These are phyloP conservation scores for Syncephalastrum sp. DNA, from an alignment of 371 early-diverging fungal species.

Conservation along the genomic window DNA sequence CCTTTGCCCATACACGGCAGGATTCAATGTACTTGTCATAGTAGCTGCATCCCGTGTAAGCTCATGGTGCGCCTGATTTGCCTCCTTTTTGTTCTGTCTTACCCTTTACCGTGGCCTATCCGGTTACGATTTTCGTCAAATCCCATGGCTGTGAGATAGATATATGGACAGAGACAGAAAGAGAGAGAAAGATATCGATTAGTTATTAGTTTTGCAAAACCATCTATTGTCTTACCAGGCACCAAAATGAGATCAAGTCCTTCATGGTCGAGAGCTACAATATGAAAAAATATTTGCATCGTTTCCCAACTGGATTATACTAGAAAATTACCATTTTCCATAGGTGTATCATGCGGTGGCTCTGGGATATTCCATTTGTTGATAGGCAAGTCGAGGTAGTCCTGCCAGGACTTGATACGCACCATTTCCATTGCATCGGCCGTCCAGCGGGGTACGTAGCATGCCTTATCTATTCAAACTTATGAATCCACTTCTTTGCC, in stretches of 20 bases:
- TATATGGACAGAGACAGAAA: neutral
- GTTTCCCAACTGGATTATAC: no score
- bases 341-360: conserved; percentile 47
- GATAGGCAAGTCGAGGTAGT: conserved; percentile 56
- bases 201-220: neutral
- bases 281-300: neutral
- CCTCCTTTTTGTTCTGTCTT: conserved; percentile 5
- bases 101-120: conserved; percentile 77
- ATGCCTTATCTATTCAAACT: conserved; percentile 46
- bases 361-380: conserved; percentile 74
- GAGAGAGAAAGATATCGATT: neutral
- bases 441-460: conserved; percentile 68
- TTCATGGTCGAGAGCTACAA: conserved; percentile 47
- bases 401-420: conserved; percentile 55
- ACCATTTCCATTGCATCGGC: conserved; percentile 73
- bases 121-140: conserved; percentile 65
- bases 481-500: conserved; percentile 3
- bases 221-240: conserved; percentile 46
- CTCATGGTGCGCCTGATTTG: neutral
- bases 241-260: conserved; percentile 67
- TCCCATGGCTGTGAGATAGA: conserved; percentile 44
- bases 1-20: conserved; percentile 30
- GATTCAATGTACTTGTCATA: conserved; percentile 42
- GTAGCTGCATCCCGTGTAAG: conserved; percentile 20
- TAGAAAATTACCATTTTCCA: conserved; percentile 53